Base-by-base conservation (phyloP, 129 eudicot species). In the Lactuca saligna region DNA sequence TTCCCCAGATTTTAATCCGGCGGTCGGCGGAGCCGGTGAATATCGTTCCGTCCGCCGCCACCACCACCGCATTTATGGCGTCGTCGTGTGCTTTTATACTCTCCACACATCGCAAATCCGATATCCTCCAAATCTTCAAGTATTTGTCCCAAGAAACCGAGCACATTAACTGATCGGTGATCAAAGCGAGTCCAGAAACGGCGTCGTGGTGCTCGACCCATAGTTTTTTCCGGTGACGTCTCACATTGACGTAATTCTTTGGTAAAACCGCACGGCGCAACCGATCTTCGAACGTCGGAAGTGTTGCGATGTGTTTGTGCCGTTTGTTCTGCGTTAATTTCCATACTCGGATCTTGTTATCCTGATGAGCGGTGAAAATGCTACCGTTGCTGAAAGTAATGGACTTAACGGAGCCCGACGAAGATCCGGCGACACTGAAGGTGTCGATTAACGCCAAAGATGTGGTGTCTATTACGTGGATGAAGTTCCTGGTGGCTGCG, bases 191-290 rank as follows among this genome's bases (percentile, higher is more conserved):
- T 4, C 88, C 85, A 0, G 97, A 88, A 29, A 91, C 94, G 70
- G 87, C 96, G 76, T 91, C 97, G 80, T 91, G 66, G 69, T 91
- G 97, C 68, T 91, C 79, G 54, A 88, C 81, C 97, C 96, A 91
- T 0, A 91, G 80, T 6, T 74, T 79, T 57, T 72, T 84, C 59
- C 55, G 79, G 53, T 91, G 97, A 3, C 96, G 85, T 17, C 97
- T 67, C 12, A 91, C 87, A 14, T 54, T 68, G 29, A 86, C 87
- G 86, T 91, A 88, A 58, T 88, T 91, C n/a, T 74, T 79, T 0
- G 96, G 94, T 2, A 78, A 54, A 6, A 86, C 34, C 3, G 74
- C 78, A 35, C 82, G 85, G 69, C 70, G 53, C 0, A 91, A 17
- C 0, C 94, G 84, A 31, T 91, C 96, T 9, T 76, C 64, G 9